Percentiles rank a stretch among this genome's conserved stretches.
Conservation (phyloP, 2,329 filamentous ascomycete species). For the Colletotrichum salicis region DNA sequence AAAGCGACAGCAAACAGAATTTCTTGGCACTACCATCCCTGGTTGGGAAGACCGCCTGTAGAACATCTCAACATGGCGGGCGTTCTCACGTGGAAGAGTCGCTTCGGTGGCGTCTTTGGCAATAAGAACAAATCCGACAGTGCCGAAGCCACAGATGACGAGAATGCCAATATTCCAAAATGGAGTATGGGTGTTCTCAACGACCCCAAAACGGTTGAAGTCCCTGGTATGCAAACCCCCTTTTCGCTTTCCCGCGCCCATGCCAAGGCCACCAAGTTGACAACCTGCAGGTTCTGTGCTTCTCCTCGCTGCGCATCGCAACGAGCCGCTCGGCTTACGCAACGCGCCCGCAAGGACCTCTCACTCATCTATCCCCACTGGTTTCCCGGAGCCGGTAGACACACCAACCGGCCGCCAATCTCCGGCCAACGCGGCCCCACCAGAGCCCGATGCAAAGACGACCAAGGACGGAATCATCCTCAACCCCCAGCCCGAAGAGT, state of each 20-base stretch:
- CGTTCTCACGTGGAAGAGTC: constrained; percentile 22
- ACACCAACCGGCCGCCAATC: constrained; percentile 31
- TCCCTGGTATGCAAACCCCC: constrained; percentile 72
- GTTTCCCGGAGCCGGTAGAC: constrained; percentile 43
- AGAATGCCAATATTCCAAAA: constrained; percentile 45
- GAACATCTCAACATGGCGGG: constrained; percentile 11
- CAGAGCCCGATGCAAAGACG: constrained; percentile 69
- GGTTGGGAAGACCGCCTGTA: not conserved
- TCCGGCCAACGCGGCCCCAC: constrained; percentile 22
- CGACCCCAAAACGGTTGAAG: constrained; percentile 83
- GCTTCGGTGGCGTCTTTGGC: constrained; percentile 33
- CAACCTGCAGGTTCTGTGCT: constrained; percentile 63
- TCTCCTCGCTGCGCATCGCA: constrained; percentile 64
- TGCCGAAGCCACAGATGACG: not conserved
- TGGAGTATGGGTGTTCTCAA: constrained; percentile 85
- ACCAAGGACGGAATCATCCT: constrained; percentile 89
- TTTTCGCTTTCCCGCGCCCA: not conserved
- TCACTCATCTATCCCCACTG: constrained; percentile 65
- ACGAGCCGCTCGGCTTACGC: constrained; percentile 68
- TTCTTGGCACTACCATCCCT: not conserved
- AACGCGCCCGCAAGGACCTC: constrained; percentile 68
- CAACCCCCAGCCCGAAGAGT: constrained; percentile 92
- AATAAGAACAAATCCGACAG: constrained; percentile 23
- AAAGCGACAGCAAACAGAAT: not conserved
- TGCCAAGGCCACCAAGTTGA: not conserved